phyloP scores from a whole-genome alignment of 2,329 filamentous ascomycete genomes.

The Aspergillus caelatus region DNA sequence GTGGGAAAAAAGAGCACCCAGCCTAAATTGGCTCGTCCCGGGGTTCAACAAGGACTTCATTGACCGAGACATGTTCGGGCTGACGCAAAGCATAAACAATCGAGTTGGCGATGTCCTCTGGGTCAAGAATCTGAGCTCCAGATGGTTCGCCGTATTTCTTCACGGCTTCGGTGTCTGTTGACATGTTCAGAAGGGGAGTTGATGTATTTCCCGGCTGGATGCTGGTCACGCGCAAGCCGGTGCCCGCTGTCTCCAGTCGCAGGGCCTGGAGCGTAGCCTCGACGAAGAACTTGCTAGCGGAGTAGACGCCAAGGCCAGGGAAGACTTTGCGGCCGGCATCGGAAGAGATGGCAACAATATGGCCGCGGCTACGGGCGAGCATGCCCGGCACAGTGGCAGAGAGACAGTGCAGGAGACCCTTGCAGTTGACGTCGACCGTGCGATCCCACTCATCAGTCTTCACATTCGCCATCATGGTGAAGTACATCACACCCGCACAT shows the following conservation, averaged over 20 bases:
- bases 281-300: conserved; percentile 82
- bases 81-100: conserved; percentile 76
- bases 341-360: conserved; percentile 80
- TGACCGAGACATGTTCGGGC: conserved; percentile 75
- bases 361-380: conserved; percentile 68
- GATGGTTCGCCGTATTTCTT: conserved; percentile 77
- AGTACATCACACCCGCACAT: conserved; percentile 86
- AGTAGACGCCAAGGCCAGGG: conserved; percentile 79
- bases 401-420: conserved; percentile 74
- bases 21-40: conserved; percentile 71
- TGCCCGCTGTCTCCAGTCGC: conserved; percentile 74
- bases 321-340: conserved; percentile 82
- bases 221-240: conserved; percentile 71
- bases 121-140: conserved; percentile 73
- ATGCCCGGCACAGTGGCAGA: conserved; percentile 71
- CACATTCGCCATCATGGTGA: conserved; percentile 80
- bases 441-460: conserved; percentile 76
- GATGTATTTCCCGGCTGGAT: conserved; percentile 78
- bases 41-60: conserved; percentile 79
- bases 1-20: background rate
- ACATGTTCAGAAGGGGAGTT: conserved; percentile 74
- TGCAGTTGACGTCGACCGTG: conserved; percentile 85
- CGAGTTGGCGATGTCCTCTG: conserved; percentile 71
- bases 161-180: conserved; percentile 73
- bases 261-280: conserved; percentile 77